Evolutionary conservation across 495 filamentous ascomycete species (phyloP), one percentile per base, ranked within the genome.

Genomic region (Penicillium angulare): DNA sequence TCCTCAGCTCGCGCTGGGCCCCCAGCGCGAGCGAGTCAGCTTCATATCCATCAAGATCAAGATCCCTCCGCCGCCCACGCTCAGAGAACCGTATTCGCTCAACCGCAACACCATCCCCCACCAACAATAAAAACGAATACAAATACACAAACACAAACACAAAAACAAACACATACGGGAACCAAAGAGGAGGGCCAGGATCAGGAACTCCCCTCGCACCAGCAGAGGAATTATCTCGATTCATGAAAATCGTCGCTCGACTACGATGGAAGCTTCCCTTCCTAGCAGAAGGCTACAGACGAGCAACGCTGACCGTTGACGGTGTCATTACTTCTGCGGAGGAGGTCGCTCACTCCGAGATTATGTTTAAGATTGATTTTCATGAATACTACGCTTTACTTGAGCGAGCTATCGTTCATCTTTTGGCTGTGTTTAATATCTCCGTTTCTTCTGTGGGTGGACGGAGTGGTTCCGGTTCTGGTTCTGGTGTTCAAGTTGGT

Each of bases 351-450:
- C 69, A 81, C 18, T 70, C 72, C 0, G 79, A 84, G 55, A 74
- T 80, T 23, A 86, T 86, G 76, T 87, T 87, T 69, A 86, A 86
- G 59, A 67, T 86, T 6, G 84, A 87, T 53, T 87, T 86, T 53
- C 80, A 84, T 66, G 84, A 87, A 52, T 87, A 79, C 68, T 86
- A 86, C 72, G 79, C 81, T 50, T 67, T 85, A 0, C 71, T 86
- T 15, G 84, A 87, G 63, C 79, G 83, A 6, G 80, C 80, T 0
- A 70, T 86, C 3, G 80, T 85, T 1, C 82, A 84, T 42, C 62
- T 85, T 4, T 72, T 85, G 20, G 76, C 67, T 0, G 75, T 86
- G 0, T 83, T 79, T 41, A 79, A 76, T 13, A 74, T 86, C 3
- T 50, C 49, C 0, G 68, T 85, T 0, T 65, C 67, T 6, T 52